Base-by-base conservation (phyloP, 2,329 filamentous ascomycete species). In the Gnomoniopsis smithogilvyi region DNA sequence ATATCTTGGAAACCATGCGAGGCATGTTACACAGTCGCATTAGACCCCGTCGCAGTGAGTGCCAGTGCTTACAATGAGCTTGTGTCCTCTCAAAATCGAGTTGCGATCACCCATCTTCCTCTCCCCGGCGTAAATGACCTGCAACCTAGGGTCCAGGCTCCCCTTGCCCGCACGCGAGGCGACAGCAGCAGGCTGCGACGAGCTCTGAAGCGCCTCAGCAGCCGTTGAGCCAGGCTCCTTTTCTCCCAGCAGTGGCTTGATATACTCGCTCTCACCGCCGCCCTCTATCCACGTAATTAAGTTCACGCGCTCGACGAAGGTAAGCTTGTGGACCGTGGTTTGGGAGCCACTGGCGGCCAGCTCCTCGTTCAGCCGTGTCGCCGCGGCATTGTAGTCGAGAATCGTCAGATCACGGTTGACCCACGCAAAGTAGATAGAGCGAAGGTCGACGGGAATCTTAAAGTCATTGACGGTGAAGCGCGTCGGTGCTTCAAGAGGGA, bases 341-440 rank as follows among this genome's bases (percentile, higher is more conserved):
- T 80, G 80, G 19, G 83, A 85, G 1, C 78, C 79, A 34, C 50
- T 49, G 34, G 60, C 56, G 11, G 52, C 60, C 12, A 97, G 80
- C 69, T 92, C 87, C 53, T 91, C 87, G 71, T 96, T 96, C 58
- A 98, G 81, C 65, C 87, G 82, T 67, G 90, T 87, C 15, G 91
- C 90, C 0, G 89, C 88, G 26, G 89, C 85, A 74, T 97, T 95
- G 81, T 98, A 98, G 67, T 96, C 92, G 12, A 91, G 90, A 65
- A 96, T 92, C 56, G 89, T 86, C 57, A 89, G 86, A 77, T 98
- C 94, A 73, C 92, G 92, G 76, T 97, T 96, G 68, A 91, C 81
- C 92, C 92, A 99, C 58, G 92, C 92, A 71, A 98, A 96, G 79
- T 94, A 97, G 75, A 97, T 94, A 72, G 90, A 95, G 70, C 95